phyloP scores from a whole-genome alignment of 1,284 basidiomycete species.

The Somion occarium region DNA sequence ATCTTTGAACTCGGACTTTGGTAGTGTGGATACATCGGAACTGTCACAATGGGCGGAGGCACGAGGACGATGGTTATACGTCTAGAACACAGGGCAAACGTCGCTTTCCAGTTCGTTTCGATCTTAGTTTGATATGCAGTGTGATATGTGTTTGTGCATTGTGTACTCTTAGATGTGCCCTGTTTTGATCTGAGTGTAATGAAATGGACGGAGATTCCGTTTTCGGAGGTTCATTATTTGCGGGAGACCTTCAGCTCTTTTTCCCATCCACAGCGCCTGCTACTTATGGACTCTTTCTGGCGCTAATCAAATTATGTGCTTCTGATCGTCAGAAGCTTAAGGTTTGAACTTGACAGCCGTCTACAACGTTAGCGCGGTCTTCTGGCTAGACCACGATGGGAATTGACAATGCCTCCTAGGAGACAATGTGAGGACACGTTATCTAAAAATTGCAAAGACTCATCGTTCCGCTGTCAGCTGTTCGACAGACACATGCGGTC shows the following conservation, averaged over 20 bases:
- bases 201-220: not conserved
- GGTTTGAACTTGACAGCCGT: not conserved
- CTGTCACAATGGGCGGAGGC: slow-evolving; percentile 55
- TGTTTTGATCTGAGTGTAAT: not conserved
- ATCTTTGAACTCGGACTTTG: slow-evolving; percentile 46
- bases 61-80: slow-evolving; percentile 62
- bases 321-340: not conserved
- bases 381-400: not conserved
- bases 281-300: too few relatives aligned
- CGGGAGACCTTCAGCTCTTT: not conserved
- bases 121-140: not conserved
- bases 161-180: not conserved
- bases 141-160: not conserved
- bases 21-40: slow-evolving; percentile 36
- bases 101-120: not conserved
- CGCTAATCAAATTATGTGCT: not conserved
- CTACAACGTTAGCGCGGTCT: not conserved
- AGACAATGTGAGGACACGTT: not conserved
- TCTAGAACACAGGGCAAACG: slow-evolving; percentile 28
- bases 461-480: slow-evolving; percentile 28
- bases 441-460: not conserved
- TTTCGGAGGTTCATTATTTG: not conserved
- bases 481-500: slow-evolving; percentile 34
- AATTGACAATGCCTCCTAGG: not conserved
- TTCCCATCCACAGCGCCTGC: too few relatives aligned